phyloP scores from a whole-genome alignment of 768 basidiomycete genomes.

The Hericium rajendrae region DNA sequence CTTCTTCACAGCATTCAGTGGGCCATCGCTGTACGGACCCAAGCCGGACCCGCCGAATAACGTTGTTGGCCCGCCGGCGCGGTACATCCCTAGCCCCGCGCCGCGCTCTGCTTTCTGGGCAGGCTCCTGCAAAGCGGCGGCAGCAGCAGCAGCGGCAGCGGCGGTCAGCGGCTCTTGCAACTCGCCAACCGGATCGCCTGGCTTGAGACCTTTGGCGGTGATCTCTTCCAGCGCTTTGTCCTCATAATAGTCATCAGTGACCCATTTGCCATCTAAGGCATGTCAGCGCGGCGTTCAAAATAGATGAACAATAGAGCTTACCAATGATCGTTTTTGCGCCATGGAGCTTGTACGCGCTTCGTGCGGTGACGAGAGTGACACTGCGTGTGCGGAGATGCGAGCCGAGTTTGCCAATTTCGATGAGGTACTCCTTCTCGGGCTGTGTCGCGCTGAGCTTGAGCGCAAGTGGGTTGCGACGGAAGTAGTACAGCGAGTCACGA shows the following conservation, averaged over 20 bases:
- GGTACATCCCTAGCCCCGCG: conserved; percentile 67
- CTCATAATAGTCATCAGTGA: conserved; percentile 95
- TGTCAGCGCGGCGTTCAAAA: background rate
- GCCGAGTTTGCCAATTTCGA: conserved; percentile 79
- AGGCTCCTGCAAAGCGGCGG: conserved; percentile 23
- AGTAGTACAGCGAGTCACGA: conserved; percentile 96
- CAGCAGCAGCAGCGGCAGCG: conserved; percentile 32
- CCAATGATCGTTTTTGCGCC: conserved; percentile 86
- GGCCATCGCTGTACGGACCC: conserved; percentile 86
- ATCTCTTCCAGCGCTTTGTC: conserved; percentile 71
- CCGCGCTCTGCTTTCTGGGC: conserved; percentile 34
- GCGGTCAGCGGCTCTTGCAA: conserved; percentile 53
- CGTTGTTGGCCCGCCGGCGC: conserved; percentile 87
- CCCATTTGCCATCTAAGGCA: conserved; percentile 75
- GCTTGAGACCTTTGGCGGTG: conserved; percentile 68
- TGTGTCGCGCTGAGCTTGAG: conserved; percentile 87
- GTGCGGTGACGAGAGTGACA: conserved; percentile 86
- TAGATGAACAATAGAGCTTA: conserved; percentile 27
- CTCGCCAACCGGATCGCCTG: conserved; percentile 77
- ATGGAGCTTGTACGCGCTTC: conserved; percentile 91
- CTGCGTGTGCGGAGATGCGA: conserved; percentile 83
- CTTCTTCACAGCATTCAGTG: conserved; percentile 76
- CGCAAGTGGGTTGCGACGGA: conserved; percentile 83
- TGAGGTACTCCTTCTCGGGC: conserved; percentile 87
- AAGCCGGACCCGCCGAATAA: conserved; percentile 78